Conservation (phyloP, 139 green algal genomes). For the Marvania coccoides region DNA sequence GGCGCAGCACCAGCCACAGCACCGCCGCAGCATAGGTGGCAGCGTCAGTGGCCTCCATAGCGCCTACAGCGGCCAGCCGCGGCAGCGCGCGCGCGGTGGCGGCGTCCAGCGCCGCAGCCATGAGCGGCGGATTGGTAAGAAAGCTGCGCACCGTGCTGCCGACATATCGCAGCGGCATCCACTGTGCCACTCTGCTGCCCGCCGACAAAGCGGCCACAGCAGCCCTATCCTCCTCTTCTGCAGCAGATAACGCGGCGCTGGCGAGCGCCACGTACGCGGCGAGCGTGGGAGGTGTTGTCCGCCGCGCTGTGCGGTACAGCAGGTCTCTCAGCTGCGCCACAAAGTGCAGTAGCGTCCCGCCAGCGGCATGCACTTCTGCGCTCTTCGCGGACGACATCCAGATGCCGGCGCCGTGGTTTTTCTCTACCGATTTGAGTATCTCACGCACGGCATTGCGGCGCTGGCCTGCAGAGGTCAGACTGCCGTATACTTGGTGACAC, state of each 20-base stretch:
- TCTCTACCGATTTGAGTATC: background rate
- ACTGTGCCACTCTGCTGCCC: background rate
- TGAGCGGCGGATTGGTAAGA: background rate
- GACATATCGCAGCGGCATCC: background rate
- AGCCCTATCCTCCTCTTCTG: background rate
- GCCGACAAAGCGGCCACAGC: background rate
- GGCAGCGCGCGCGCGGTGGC: background rate
- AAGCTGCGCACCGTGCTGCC: background rate
- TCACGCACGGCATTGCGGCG: background rate
- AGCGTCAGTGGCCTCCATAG: background rate
- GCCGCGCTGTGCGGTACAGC: background rate
- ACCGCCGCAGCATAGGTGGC: background rate
- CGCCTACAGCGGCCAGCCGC: background rate
- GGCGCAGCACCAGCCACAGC: background rate
- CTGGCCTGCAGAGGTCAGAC: background rate
- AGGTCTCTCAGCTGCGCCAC: constrained; percentile 1
- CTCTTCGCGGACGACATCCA: background rate
- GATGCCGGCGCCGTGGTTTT: background rate
- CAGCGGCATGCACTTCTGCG: background rate
- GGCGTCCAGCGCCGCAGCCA: background rate
- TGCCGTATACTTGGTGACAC: too few species aligned
- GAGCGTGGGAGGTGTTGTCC: background rate
- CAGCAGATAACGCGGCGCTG: background rate
- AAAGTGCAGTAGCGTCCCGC: constrained; percentile 3
- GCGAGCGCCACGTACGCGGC: background rate